Evolutionary conservation across 2,329 filamentous ascomycete genomes (phyloP), one percentile per base, ranked within the genome.

Genomic region (Macrophomina pseudophaseolina): DNA sequence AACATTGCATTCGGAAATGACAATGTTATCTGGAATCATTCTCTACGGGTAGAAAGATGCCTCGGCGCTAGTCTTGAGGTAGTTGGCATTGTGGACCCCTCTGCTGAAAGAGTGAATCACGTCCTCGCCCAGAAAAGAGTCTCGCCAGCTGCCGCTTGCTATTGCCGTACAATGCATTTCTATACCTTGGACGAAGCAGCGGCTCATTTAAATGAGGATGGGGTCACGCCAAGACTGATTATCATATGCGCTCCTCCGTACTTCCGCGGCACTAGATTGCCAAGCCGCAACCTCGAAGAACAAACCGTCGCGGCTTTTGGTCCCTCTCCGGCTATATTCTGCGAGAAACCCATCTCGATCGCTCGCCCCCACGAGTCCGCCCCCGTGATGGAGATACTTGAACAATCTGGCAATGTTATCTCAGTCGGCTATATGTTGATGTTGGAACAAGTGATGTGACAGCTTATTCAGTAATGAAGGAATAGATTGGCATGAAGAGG

Each of bases 21-120:
- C 52, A 54, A 54, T 38, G 52, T 54, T 9, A 30, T 11, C 4
- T 54, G 52, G 52, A 54, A 54, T 11, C 52, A 54, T 7, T 54
- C 52, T 4, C 12, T 54, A 11, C 52, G 52, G 0, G 14, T 54
- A 14, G 52, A 54, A 38, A 38, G 32, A 23, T 18, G 0, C 32
- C 52, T 54, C 12, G n/a, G 52, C 1, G 5, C 30, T 4, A 35
- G 32, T 4, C 16, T 54, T 1, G 32, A 54, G 5, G 52, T 54
- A 11, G 16, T 54, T 2, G 52, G 32, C 6, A 54, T 54, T 6
- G 32, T 54, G 14, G 52, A 54, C 12, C 52, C 52, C 14, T 38
- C 32, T 4, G 52, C 8, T 1, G 52, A 54, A 4, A 35, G 52
- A 18, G 52, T 54, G n/a, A 38, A 6, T 9, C 30, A 40, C 9